A percentile compares a stretch with the other conserved stretches of the same genome.
These are phyloP conservation scores for Zygosaccharomyces sapae DNA, from an alignment of 1,139 yeast species.

Conservation along the genomic window DNA sequence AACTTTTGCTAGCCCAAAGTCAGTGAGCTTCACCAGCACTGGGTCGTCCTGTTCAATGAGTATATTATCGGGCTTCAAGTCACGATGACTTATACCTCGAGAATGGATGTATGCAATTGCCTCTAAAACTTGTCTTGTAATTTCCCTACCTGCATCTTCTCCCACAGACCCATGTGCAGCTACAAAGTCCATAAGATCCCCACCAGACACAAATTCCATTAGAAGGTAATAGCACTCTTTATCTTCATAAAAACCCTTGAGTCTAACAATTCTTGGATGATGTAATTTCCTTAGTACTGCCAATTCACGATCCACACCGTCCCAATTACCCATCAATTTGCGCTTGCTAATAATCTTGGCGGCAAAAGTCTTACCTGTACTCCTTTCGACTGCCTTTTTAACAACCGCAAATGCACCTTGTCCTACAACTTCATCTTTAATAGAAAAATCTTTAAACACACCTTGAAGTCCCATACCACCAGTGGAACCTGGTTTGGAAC, in stretches of 20 bases:
- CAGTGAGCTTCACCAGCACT: slow-evolving; percentile 82
- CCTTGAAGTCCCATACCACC: slow-evolving; percentile 37
- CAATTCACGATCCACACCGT: slow-evolving; percentile 84
- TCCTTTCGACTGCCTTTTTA: slow-evolving; percentile 78
- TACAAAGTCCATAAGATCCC: slow-evolving; percentile 93
- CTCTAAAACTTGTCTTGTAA: slow-evolving; percentile 73
- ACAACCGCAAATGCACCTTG: slow-evolving; percentile 98
- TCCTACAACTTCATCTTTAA: slow-evolving; percentile 81
- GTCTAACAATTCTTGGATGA: slow-evolving; percentile 79
- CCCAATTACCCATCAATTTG: slow-evolving; percentile 73
- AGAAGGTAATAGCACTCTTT: slow-evolving; percentile 74
- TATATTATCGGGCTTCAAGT: slow-evolving; percentile 88
- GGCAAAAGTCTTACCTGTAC: slow-evolving; percentile 81
- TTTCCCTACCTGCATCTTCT: slow-evolving; percentile 83
- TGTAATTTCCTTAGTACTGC: slow-evolving; percentile 70
- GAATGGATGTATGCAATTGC: slow-evolving; percentile 86
- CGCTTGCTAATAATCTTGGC: slow-evolving; percentile 83
- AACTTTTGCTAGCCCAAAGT: slow-evolving; percentile 84
- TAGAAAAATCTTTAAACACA: slow-evolving; percentile 70
- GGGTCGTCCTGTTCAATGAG: slow-evolving; percentile 89
- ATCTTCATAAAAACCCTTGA: slow-evolving; percentile 84
- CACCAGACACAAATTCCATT: slow-evolving; percentile 94
- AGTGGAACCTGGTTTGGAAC: slow-evolving; percentile 4
- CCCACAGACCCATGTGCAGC: slow-evolving; percentile 89
- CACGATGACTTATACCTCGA: slow-evolving; percentile 88